Evolutionary conservation across 768 basidiomycete genomes (phyloP), one percentile per base, ranked within the genome.

Genomic region (Boletus pseudo-olivaceus): DNA sequence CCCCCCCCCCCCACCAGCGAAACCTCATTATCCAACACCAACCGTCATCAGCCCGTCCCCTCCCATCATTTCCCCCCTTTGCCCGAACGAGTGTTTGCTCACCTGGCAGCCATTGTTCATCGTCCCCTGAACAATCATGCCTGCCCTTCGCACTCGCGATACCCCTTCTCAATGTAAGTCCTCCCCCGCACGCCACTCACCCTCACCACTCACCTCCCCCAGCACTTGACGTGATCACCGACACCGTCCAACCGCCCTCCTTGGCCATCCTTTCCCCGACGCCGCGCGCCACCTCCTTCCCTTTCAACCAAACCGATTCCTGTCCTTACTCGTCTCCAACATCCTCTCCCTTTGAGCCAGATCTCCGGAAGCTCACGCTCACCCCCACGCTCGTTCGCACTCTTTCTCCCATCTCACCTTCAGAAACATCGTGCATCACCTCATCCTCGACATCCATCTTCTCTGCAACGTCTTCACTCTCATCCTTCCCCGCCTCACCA

Each of bases 191-290:
- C 15, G 29, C 14, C 33, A 12, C 55, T 53, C 53, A 50, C 47
- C 15, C 20, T 53, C 49, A 60, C 17, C 54, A 50, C 67, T 62
- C 60, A 62, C 59, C 54, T 6, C 38, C 8, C 29, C 20, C 64
- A 87, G 84, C 83, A 78, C 86, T 88, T 76, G 83, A 87, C 76
- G 86, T 88, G 80, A 78, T 82, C 66, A 82, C 83, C 72, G 83
- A 84, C 75, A 78, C 77, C 63, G 76, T 76, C 26, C 76, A 76
- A 58, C 73, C 78, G 49, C 86, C 88, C 64, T 66, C 76, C 47
- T 59, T 79, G 61, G 75, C 65, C 75, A 84, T 77, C 75, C 74
- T 73, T 78, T 86, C 74, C 45, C 82, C 74, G 79, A 88, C 78
- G 74, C 78, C 78, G 72, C 78, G 78, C 75, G 78, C 78, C 70